Base-by-base conservation (phyloP, 371 early-diverging fungal genomes). In the Mortierella sp. region DNA sequence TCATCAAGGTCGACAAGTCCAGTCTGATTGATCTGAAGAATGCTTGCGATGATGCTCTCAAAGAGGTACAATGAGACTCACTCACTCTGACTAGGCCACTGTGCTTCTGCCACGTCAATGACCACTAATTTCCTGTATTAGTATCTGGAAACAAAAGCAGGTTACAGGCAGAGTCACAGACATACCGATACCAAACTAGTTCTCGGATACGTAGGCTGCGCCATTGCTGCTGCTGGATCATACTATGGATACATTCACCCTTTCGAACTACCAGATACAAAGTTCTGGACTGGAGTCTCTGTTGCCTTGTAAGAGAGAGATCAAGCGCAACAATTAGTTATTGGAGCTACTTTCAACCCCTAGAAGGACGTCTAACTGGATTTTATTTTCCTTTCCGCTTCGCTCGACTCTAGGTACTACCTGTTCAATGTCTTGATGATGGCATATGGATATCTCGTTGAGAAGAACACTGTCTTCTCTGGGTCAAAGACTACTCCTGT, bases 1-100 rank as follows among this genome's bases (percentile, higher is more conserved):
- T 63, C 67, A 69, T 75, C 70, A 80, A 75, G 70, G 76, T 68
- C 55, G 81, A 80, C 76, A 80, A 80, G 70, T 80, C 81, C 70
- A 80, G 26, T 49, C 51, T 80, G 59, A 28, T 69, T 24, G 81
- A 80, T 62, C 61, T 80, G 60, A 80, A 80, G 73, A 72, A 58
- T 32, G 81, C 81, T n/a, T 75, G 81, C 49, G 81, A 80, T 49
- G 81, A 80, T 24, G 81, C 81, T 10, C 61, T 80, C 62, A 68
- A 75, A 40, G 81, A 75, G 81, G 81, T 80, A 80, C 14, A 18
- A 12, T 4, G 18, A 18, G 45, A 47, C 49, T n/a, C 4, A 18
- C 10, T 12, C 16, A 1, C 43, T 45, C 49, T 51, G 26, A 18
- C 37, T 26, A 32, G 35, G 18, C 11, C 14, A 10, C 22, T 35